Conservation (phyloP, 2,329 filamentous ascomycete species). For the Fusarium sp. region DNA sequence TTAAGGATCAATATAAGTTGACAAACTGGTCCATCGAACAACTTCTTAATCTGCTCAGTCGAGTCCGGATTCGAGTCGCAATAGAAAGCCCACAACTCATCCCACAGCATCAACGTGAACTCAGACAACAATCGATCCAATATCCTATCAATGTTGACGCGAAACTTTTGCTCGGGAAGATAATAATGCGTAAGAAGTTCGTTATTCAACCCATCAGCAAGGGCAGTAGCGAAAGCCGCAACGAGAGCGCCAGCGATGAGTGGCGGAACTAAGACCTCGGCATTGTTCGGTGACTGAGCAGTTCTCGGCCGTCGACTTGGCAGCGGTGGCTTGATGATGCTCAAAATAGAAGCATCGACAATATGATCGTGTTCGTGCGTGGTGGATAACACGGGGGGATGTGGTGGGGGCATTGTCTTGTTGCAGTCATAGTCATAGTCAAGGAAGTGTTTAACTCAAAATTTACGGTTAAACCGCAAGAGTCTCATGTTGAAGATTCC, state of each 20-base stretch:
- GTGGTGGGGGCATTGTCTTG: slow-evolving; percentile 44
- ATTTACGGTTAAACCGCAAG: slow-evolving; percentile 13
- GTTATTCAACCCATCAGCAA: slow-evolving; percentile 52
- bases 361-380: slow-evolving; percentile 19
- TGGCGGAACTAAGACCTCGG: slow-evolving; percentile 51
- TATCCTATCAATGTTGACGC: slow-evolving; percentile 52
- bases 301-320: slow-evolving; percentile 48
- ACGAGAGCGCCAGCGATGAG: slow-evolving; percentile 52
- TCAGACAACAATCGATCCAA: slow-evolving; percentile 51
- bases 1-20: slow-evolving; percentile 54
- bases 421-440: slow-evolving; percentile 39
- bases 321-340: slow-evolving; percentile 51
- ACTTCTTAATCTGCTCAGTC: slow-evolving; percentile 47
- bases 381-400: slow-evolving; percentile 40
- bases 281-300: slow-evolving; percentile 46
- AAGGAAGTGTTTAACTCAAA: slow-evolving; percentile 12
- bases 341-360: slow-evolving; percentile 30
- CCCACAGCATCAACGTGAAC: slow-evolving; percentile 51
- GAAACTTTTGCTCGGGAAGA: slow-evolving; percentile 48
- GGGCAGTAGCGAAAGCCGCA: slow-evolving; percentile 51
- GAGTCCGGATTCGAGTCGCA: slow-evolving; percentile 46
- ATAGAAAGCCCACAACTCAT: slow-evolving; percentile 53
- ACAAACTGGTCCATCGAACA: slow-evolving; percentile 54
- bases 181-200: slow-evolving; percentile 55
- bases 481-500: slow-evolving; percentile 6